Conservation (phyloP, 371 early-diverging fungal species). For the Coemansia sp. region DNA sequence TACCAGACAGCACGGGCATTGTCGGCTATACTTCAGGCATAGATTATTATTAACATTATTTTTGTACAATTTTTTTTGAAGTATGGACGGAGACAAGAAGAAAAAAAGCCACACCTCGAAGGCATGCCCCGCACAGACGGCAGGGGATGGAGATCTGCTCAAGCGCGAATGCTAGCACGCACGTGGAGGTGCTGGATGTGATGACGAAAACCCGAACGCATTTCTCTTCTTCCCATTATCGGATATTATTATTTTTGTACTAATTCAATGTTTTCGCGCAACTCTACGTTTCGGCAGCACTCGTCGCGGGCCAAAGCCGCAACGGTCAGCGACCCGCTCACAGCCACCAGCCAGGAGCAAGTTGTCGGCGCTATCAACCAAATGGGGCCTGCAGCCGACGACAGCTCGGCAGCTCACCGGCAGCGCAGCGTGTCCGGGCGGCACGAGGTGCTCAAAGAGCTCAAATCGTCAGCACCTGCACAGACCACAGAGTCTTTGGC, state of each 20-base stretch:
- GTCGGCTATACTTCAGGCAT: conserved; percentile 18
- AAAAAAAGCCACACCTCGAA: no score
- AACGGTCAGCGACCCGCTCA: conserved; percentile 28
- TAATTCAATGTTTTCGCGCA: conserved; percentile 27
- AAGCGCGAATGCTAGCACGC: no score
- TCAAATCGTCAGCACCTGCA: neutral
- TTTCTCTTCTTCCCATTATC: neutral
- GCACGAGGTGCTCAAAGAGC: conserved; percentile 29
- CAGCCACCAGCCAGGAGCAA: neutral
- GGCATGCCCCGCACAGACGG: no score
- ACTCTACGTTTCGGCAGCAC: conserved; percentile 8
- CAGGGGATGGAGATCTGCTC: no score
- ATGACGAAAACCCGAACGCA: neutral
- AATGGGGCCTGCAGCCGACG: conserved; percentile 27
- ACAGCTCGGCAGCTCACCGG: neutral
- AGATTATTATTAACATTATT: neutral
- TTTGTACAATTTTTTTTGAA: neutral
- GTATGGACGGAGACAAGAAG: no score
- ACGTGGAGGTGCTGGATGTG: no score
- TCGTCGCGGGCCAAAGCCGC: conserved; percentile 13
- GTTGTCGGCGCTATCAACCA: conserved; percentile 27
- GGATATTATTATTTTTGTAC: neutral
- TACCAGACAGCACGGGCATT: conserved; percentile 25
- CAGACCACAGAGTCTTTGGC: neutral
- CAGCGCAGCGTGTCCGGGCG: conserved; percentile 12